phyloP scores from a whole-genome alignment of 2,329 filamentous ascomycete genomes.

The Zymoseptoria ardabiliae region DNA sequence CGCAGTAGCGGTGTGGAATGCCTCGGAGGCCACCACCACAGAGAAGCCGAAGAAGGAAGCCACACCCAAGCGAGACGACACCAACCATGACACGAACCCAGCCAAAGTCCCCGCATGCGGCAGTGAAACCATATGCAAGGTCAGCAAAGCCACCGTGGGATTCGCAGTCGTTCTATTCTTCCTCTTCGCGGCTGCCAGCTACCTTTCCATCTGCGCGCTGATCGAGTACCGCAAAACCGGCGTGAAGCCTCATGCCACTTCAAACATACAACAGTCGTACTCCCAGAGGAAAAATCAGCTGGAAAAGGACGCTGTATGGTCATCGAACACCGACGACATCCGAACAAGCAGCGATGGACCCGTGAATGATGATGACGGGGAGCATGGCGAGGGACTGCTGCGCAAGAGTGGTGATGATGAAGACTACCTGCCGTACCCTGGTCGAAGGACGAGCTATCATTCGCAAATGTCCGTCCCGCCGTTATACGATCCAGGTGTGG shows the following conservation, averaged over 20 bases:
- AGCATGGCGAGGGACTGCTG: slow-evolving; percentile 13
- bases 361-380: not conserved
- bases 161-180: slow-evolving; percentile 52
- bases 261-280: slow-evolving; percentile 36
- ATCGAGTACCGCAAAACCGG: slow-evolving; percentile 51
- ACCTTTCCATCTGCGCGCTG: slow-evolving; percentile 49
- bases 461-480: slow-evolving; percentile 7
- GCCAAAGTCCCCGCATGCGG: slow-evolving; percentile 52
- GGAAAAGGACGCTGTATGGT: slow-evolving; percentile 42
- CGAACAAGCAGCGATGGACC: slow-evolving; percentile 2
- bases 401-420: not conserved
- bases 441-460: slow-evolving; percentile 12
- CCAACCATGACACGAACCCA: slow-evolving; percentile 16
- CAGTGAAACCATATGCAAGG: slow-evolving; percentile 47
- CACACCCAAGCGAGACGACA: slow-evolving; percentile 6
- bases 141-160: slow-evolving; percentile 50
- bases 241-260: slow-evolving; percentile 37
- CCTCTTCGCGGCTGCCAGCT: slow-evolving; percentile 47
- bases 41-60: slow-evolving; percentile 29
- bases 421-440: slow-evolving; percentile 14
- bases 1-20: slow-evolving; percentile 49
- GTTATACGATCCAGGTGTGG: slow-evolving; percentile 6
- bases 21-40: slow-evolving; percentile 46
- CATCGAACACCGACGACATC: slow-evolving; percentile 36
- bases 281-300: slow-evolving; percentile 13